Evolutionary conservation across 176 grass and related monocot species (phyloP).

Genomic region (Elymus sibiricus): DNA sequence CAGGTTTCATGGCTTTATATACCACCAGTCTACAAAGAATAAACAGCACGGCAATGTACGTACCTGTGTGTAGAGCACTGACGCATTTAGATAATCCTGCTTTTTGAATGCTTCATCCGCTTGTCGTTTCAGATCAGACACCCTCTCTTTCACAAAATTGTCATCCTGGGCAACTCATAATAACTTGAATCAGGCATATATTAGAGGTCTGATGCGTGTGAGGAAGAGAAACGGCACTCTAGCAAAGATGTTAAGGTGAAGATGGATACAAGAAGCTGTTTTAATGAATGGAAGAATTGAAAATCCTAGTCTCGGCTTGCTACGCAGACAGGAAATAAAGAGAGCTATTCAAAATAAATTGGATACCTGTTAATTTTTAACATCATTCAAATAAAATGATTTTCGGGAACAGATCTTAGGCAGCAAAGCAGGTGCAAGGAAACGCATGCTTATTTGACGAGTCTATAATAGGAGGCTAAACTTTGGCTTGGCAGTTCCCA

Average conservation of each 20-base stretch:
- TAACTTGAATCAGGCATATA: too few relatives aligned
- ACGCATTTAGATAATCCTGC: constrained; percentile 37
- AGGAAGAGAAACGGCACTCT: not conserved
- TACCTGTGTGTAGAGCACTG: not conserved
- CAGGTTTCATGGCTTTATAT: not conserved
- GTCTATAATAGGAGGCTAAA: too few relatives aligned
- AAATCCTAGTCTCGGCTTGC: not conserved
- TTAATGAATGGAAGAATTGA: not conserved
- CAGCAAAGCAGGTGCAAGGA: too few relatives aligned
- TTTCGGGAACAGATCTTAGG: too few relatives aligned
- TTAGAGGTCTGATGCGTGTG: not conserved
- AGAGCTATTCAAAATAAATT: not conserved
- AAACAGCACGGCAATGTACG: not conserved
- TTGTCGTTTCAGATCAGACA: constrained; percentile 26
- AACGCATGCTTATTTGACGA: too few relatives aligned
- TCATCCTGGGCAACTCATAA: constrained; percentile 1
- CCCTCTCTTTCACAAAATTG: constrained; percentile 4
- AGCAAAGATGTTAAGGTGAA: not conserved
- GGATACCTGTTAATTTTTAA: too few relatives aligned
- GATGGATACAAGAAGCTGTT: not conserved
- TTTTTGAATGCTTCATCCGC: constrained; percentile 29
- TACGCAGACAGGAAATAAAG: not conserved
- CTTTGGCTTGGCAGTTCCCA: too few relatives aligned
- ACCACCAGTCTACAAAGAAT: not conserved
- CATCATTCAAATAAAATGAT: too few relatives aligned